phyloP scores from a whole-genome alignment of 2,329 filamentous ascomycete genomes.

The Penicillium sp. region DNA sequence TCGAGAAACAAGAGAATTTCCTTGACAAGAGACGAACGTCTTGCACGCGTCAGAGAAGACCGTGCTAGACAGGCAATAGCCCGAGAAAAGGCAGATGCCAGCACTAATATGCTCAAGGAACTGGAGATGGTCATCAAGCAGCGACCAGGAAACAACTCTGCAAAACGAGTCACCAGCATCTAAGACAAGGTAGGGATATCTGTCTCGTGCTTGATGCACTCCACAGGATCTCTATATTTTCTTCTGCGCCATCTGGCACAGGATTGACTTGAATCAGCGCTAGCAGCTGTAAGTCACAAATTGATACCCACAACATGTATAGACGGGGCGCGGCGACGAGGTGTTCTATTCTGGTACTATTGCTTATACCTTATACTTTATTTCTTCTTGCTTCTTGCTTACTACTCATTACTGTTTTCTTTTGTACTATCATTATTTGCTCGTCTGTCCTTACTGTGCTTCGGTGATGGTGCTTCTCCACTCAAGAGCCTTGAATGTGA shows the following conservation, averaged over 20 bases:
- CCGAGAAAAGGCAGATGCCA: slow-evolving; percentile 75
- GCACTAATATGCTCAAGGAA: slow-evolving; percentile 85
- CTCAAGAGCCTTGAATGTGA: background rate
- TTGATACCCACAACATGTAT: slow-evolving; percentile 38
- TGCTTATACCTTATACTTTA: slow-evolving; percentile 10
- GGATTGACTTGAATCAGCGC: slow-evolving; percentile 12
- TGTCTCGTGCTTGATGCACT: slow-evolving; percentile 1
- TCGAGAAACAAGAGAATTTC: slow-evolving; percentile 61
- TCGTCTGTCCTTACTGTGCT: background rate
- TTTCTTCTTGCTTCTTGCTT: background rate
- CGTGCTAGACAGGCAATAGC: slow-evolving; percentile 69
- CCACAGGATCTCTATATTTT: slow-evolving; percentile 1
- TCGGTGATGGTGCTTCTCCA: background rate
- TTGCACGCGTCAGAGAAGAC: slow-evolving; percentile 84
- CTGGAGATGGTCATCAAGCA: slow-evolving; percentile 82
- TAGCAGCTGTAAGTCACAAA: slow-evolving; percentile 22
- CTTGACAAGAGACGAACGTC: slow-evolving; percentile 81
- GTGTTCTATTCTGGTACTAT: slow-evolving; percentile 23
- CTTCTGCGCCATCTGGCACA: background rate
- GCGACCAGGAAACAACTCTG: slow-evolving; percentile 44
- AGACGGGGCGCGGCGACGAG: slow-evolving; percentile 34
- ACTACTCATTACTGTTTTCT: slow-evolving; percentile 4
- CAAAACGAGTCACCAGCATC: slow-evolving; percentile 46
- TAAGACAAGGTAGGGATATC: slow-evolving; percentile 24
- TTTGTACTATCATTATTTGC: slow-evolving; percentile 11